Evolutionary conservation across 805 yeast genomes (phyloP), one percentile per base, ranked within the genome.

Genomic region (Phaffomyces opuntiae): DNA sequence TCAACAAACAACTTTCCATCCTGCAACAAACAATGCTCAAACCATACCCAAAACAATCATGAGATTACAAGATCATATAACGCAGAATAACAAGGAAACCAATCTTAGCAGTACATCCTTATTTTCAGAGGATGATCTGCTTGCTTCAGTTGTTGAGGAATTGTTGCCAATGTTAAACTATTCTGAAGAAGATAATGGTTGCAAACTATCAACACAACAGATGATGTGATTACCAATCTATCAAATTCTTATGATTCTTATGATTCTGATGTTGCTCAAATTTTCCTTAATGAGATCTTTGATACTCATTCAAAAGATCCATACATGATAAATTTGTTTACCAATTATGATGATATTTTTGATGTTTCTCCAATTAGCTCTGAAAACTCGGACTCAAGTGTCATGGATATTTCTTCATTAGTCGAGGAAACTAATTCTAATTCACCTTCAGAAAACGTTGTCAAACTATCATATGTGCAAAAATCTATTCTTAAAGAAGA

Each of bases 241-340:
- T 36, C 38, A 11, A 21, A 36, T 24, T 26, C 38, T 33, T n/a
- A 19, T 12, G 27, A 29, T 27, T 27, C 29, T 17, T 11, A 39
- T 8, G 25, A 26, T 12, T 13, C 21, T 19, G 40, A 42, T 9
- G 7, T 42, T 7, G 21, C 40, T 7, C n/a, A 24, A 24, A 9
- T 6, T 12, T 42, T 37, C 31, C 16, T 42, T 5, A 32, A 42
- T 21, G 45, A 42, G 24, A 24, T 42, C 3, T 42, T 42, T 25
- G 40, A 42, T 25, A 37, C 40, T 19, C 25, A 42, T 37, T 21
- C 40, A 7, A 42, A 38, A 32, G 40, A 42, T 38, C 45, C 45
- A 9, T 42, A 42, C 16, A 13, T 42, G 14, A 42, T 42, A 9
- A 37, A 29, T 24, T 29, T 42, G 5, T 42, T 37, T 24, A 36